Conservation (phyloP, 805 yeast species). For the Komagataella pastoris region DNA sequence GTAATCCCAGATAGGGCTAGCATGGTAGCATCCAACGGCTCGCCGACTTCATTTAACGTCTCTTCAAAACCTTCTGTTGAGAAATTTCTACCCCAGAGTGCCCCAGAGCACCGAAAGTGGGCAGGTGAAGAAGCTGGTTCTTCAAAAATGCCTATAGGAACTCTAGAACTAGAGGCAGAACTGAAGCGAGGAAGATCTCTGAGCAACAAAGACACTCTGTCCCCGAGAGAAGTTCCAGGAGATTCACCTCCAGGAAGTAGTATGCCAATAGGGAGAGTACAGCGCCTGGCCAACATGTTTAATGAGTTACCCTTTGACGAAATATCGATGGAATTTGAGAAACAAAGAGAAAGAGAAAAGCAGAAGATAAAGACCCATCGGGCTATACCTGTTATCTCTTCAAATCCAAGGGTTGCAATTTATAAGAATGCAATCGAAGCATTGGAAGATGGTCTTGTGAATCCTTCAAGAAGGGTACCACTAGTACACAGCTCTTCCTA, state of each 20-base stretch:
- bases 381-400: slow-evolving; percentile 57
- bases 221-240: slow-evolving; percentile 1
- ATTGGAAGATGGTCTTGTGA: slow-evolving; percentile 35
- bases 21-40: neutral
- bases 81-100: neutral
- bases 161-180: neutral
- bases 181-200: neutral
- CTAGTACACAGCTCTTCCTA: neutral
- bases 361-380: slow-evolving; percentile 40
- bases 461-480: slow-evolving; percentile 2
- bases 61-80: neutral
- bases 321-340: slow-evolving; percentile 72
- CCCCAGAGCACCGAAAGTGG: neutral
- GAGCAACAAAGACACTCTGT: neutral
- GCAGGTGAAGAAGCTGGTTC: neutral
- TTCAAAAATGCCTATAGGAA: neutral
- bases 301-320: slow-evolving; percentile 71
- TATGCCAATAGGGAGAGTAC: slow-evolving; percentile 28
- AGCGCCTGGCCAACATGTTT: slow-evolving; percentile 52
- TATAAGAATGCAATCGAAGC: slow-evolving; percentile 84
- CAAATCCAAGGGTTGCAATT: slow-evolving; percentile 84
- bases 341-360: slow-evolving; percentile 73
- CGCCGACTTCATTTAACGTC: neutral
- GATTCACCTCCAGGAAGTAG: slow-evolving; percentile 3
- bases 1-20: neutral